Base-by-base conservation (phyloP, 805 yeast genomes). In the Helenozyma rhizophorensis region DNA sequence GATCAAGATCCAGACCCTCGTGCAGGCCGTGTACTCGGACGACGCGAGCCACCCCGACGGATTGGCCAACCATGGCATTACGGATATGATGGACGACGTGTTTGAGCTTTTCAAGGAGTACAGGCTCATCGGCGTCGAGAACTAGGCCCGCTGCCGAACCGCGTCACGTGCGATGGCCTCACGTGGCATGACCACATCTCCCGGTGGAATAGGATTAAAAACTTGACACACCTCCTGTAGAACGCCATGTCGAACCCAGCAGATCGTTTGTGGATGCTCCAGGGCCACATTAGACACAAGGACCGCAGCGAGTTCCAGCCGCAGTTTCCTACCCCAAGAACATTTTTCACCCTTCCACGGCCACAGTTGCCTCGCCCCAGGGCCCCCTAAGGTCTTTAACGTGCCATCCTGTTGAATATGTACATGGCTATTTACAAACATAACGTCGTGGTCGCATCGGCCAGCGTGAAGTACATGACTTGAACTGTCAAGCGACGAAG, bases 1-100 rank as follows among this genome's bases (percentile, higher is more conserved):
- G 27, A 76, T 83, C 19, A 88, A 85, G 58, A 76, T 87, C 25
- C 79, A 78, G 42, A 81, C 80, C 42, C 80, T 81, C 48, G 74
- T 84, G 10, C 74, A 74, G 33, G 89, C 85, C 2, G 68, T 75
- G 28, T 84, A 78, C 54, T 72, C 80, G 16, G 53, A 58, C 34
- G 53, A 48, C 27, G 41, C 47, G 27, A 47, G 39, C 28, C 39
- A 45, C 19, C 32, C 48, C 4, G 58, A 54, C 2, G 42, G 43
- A 18, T 26, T 41, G n/a, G 57, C 54, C 5, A 75, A 72, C 29
- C 66, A 70, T 30, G 85, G 86, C 3, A 76, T 79, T 16, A 66
- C 55, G 9, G 78, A 70, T 13, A 59, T 81, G 58, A 64, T 81
- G 68, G 68, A 66, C 13, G 77, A 73, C 34, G 52, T 71, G 25